Percentiles rank a stretch among this genome's conserved stretches.
Conservation (phyloP, 768 basidiomycete species). For the Tricholomella constricta region DNA sequence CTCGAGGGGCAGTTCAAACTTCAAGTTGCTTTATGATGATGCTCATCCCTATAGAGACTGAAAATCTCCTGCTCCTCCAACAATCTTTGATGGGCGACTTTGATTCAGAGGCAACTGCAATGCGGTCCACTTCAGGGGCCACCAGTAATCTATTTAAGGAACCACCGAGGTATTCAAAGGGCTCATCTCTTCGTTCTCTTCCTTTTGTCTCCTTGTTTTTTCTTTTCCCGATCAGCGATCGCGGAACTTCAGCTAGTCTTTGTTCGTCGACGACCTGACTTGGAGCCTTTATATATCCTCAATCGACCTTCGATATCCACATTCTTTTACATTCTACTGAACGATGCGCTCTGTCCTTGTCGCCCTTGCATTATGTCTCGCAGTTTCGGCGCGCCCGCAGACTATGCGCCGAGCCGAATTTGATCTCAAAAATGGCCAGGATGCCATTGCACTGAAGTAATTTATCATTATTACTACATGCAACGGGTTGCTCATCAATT, state of each 20-base stretch:
- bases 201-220: slow-evolving; percentile 16
- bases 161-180: too few relatives aligned
- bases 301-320: neutral
- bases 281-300: neutral
- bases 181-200: neutral
- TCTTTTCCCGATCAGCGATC: slow-evolving; percentile 21
- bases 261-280: neutral
- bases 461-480: slow-evolving; percentile 11
- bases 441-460: slow-evolving; percentile 43
- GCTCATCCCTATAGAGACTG: too few relatives aligned
- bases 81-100: too few relatives aligned
- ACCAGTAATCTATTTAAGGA: neutral
- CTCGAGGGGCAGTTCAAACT: too few relatives aligned
- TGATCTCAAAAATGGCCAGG: slow-evolving; percentile 41
- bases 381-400: slow-evolving; percentile 37
- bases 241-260: slow-evolving; percentile 4
- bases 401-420: slow-evolving; percentile 34
- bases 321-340: slow-evolving; percentile 5
- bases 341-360: slow-evolving; percentile 45
- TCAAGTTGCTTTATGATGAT: too few relatives aligned
- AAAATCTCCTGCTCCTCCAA: too few relatives aligned
- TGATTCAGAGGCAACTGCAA: too few relatives aligned
- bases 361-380: slow-evolving; percentile 32
- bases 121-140: too few relatives aligned
- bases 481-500: neutral